Conservation (phyloP, 768 basidiomycete genomes). For the Boletales sp. region DNA sequence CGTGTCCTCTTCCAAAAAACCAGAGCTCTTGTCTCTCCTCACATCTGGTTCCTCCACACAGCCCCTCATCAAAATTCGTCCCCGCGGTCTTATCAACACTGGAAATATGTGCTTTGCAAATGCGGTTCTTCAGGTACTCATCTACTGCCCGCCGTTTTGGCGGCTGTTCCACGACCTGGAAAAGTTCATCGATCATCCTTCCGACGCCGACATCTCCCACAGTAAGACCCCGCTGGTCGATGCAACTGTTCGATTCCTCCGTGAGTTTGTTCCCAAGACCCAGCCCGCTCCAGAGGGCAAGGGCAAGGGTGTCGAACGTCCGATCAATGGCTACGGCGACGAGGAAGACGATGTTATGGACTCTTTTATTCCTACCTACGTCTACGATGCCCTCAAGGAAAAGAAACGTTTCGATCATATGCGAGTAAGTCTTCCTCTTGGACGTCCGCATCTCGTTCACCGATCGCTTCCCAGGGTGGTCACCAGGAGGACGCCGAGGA, state of each 20-base stretch:
- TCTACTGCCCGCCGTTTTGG: constrained; percentile 87
- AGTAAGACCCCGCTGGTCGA: constrained; percentile 55
- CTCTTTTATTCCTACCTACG: constrained; percentile 78
- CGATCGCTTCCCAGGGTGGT: constrained; percentile 52
- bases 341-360: constrained; percentile 53
- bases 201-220: constrained; percentile 24
- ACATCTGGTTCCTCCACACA: constrained; percentile 34
- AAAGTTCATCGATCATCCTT: constrained; percentile 39
- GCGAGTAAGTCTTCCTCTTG: constrained; percentile 53
- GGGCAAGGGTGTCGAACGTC: constrained; percentile 40
- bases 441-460: not conserved
- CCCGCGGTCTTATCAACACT: constrained; percentile 86
- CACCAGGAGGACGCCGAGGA: constrained; percentile 99
- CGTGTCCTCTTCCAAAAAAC: constrained; percentile 38
- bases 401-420: constrained; percentile 93
- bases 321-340: constrained; percentile 22
- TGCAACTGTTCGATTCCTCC: constrained; percentile 70
- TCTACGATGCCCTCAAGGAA: constrained; percentile 91
- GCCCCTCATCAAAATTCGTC: constrained; percentile 39
- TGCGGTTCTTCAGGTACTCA: constrained; percentile 84
- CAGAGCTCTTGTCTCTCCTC: constrained; percentile 54
- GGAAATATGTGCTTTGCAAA: constrained; percentile 99
- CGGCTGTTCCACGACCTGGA: constrained; percentile 72
- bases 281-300: constrained; percentile 26
- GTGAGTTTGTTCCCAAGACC: constrained; percentile 56